Base-by-base conservation (phyloP, 805 yeast genomes). In the Wickerhamomyces rabaulensis region DNA sequence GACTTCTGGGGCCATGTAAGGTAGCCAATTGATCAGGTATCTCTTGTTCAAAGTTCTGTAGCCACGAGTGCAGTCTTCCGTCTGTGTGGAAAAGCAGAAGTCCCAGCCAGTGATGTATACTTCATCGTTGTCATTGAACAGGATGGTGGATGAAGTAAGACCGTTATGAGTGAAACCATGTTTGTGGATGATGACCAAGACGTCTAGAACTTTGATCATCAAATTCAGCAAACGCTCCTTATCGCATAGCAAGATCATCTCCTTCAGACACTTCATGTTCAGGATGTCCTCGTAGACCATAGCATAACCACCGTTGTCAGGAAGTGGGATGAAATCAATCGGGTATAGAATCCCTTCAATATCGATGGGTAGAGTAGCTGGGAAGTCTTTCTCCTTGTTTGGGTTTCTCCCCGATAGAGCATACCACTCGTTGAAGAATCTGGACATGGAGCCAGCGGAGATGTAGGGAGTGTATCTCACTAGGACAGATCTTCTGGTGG, bases 1-100 rank as follows among this genome's bases (percentile, higher is more conserved):
- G 6, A 70, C 65, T 55, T 77, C 82, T 1, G 82, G 82, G 1
- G 80, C 71, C 50, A 74, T 68, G 51, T 70, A 77, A 1, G 78
- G 76, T 19, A 75, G 55, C 48, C 69, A 63, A 25, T 67, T 69
- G 2, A 66, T 64, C 15, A 73, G 59, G 26, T 62, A 64, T 44
- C 62, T 55, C 48, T 69, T 60, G 49, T 74, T 71, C n/a, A 66
- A 57, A 27, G 69, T 64, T 23, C 80, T 55, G 50, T 66, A 75
- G 17, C 74, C 71, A 41, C 68, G 61, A 15, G 67, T 54, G 25
- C 74, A 62, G 46, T 68, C 71, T 47, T 77, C 81, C 1, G 66
- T 64, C 21, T 58, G 59, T 15, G 67, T 60, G 2, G 74, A 53
- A 48, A 75, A 76, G 36, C 70, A 56, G 47, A 73, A 76, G 51